These are phyloP conservation scores for Lolium multiflorum DNA, from an alignment of 176 grass and related monocot genomes.

Conservation along the genomic window DNA sequence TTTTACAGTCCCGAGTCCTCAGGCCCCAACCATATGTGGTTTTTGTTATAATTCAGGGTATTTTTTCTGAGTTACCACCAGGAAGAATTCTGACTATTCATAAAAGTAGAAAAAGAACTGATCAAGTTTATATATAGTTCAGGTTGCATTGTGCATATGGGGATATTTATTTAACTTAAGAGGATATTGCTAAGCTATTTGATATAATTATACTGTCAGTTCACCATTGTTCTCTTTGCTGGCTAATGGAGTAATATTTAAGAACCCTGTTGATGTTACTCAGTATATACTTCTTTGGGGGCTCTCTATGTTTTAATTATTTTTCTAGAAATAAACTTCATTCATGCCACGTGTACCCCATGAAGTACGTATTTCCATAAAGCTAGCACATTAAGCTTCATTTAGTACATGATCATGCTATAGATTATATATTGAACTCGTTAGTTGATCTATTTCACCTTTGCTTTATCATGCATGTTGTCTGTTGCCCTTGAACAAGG, in stretches of 20 bases:
- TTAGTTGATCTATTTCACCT: neutral
- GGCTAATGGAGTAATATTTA: neutral
- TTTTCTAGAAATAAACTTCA: neutral
- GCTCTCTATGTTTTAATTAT: neutral
- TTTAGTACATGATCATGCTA: constrained; percentile 18
- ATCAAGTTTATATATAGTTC: neutral
- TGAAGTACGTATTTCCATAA: constrained; percentile 1
- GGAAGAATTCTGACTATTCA: neutral
- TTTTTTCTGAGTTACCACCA: neutral
- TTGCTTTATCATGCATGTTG: neutral
- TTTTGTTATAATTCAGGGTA: neutral
- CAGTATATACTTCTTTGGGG: neutral
- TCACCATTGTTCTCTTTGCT: constrained; percentile 3
- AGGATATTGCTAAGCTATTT: neutral
- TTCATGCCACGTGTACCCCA: neutral
- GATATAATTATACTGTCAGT: constrained; percentile 12
- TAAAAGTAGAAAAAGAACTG: neutral
- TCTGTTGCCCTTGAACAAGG: neutral
- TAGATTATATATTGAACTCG: neutral
- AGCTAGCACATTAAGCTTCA: constrained; percentile 1
- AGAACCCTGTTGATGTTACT: neutral
- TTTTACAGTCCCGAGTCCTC: constrained; percentile 3
- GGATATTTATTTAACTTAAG: neutral
- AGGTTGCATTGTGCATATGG: neutral
- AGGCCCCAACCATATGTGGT: neutral